These are phyloP conservation scores for Solanum etuberosum DNA, from an alignment of 257 asterid species.

Conservation along the genomic window DNA sequence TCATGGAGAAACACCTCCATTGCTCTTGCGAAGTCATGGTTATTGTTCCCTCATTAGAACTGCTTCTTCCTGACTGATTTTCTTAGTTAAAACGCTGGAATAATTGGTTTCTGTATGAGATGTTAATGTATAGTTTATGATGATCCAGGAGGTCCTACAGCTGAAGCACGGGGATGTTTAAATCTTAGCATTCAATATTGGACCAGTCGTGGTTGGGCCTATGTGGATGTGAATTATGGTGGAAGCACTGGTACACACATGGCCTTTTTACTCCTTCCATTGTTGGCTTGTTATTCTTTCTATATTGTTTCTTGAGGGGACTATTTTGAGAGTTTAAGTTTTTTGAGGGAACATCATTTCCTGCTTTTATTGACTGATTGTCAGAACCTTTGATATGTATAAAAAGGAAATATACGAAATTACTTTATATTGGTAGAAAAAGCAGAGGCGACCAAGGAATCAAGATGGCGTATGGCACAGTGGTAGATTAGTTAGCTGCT, in stretches of 20 bases:
- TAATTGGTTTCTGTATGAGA: not conserved
- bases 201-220: constrained; percentile 99
- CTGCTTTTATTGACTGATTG: not conserved
- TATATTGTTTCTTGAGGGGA: not conserved
- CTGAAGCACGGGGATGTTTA: constrained; percentile 78
- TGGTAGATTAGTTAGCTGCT: not conserved
- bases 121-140: not conserved
- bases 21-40: constrained; percentile 92
- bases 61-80: not conserved
- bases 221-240: constrained; percentile 96
- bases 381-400: not conserved
- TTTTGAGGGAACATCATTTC: not conserved
- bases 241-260: constrained; percentile 77
- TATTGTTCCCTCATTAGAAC: not conserved
- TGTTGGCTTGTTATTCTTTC: not conserved
- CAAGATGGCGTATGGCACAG: not conserved
- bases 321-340: not conserved
- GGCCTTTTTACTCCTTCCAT: not conserved
- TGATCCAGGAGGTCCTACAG: constrained; percentile 87
- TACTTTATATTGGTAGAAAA: not conserved
- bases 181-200: constrained; percentile 78
- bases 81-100: not conserved
- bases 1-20: constrained; percentile 74
- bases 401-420: not conserved
- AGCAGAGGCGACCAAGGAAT: not conserved